Percentiles rank a stretch among this genome's conserved stretches.
Evolutionary conservation across 441 rosid species (phyloP).

Genomic region (Aleurites moluccanus): DNA sequence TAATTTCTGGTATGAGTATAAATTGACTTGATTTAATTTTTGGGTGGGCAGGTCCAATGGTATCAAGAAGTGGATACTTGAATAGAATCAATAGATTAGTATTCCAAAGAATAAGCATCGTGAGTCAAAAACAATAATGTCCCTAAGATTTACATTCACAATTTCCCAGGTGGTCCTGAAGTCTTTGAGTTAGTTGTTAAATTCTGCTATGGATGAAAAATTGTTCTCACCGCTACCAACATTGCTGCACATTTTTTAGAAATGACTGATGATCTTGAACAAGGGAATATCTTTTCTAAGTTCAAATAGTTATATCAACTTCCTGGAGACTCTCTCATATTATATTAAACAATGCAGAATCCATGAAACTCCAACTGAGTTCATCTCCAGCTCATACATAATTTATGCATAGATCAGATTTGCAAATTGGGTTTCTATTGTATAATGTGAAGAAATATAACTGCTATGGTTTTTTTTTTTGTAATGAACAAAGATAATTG

Average conservation of each 20-base stretch:
- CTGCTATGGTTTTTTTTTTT: not conserved
- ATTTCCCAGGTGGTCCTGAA: slow-evolving; percentile 51
- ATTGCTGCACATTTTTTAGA: slow-evolving; percentile 54
- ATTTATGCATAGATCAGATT: not conserved
- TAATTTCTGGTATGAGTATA: not conserved
- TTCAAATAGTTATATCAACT: not conserved
- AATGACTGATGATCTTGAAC: slow-evolving; percentile 49
- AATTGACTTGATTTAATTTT: slow-evolving; percentile 2
- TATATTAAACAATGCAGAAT: not conserved
- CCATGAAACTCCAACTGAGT: not conserved
- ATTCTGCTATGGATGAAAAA: slow-evolving; percentile 57
- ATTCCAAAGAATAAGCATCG: slow-evolving; percentile 30
- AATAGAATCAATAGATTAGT: slow-evolving; percentile 52
- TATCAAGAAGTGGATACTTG: slow-evolving; percentile 52
- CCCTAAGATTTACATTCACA: slow-evolving; percentile 30
- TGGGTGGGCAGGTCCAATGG: slow-evolving; percentile 48
- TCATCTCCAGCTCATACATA: not conserved
- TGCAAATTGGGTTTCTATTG: not conserved
- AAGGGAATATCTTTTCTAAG: slow-evolving; percentile 15
- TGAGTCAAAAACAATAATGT: slow-evolving; percentile 11
- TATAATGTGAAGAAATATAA: not conserved
- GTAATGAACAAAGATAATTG: too few relatives aligned
- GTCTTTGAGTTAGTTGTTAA: slow-evolving; percentile 42
- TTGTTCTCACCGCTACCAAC: slow-evolving; percentile 47
- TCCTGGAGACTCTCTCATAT: not conserved